Conservation (phyloP, 192 early-diverging fungal genomes). For the Chytriomyces confervae region DNA sequence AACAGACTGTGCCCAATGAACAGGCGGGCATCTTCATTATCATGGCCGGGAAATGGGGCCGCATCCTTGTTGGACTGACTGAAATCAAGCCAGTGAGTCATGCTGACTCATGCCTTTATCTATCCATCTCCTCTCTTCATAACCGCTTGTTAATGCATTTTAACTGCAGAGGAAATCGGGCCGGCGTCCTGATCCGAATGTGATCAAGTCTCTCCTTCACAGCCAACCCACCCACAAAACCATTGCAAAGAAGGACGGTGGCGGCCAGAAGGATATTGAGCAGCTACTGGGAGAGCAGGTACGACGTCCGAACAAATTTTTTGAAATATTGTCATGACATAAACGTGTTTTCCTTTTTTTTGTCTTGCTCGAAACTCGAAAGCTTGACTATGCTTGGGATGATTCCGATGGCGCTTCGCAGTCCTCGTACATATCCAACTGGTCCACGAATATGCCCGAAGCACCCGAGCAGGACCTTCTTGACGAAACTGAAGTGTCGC, state of each 20-base stretch:
- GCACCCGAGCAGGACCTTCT: not conserved
- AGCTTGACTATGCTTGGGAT: not conserved
- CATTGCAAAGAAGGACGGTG: not conserved
- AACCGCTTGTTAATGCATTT: no score
- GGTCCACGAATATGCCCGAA: constrained; percentile 29
- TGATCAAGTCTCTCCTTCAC: constrained; percentile 16
- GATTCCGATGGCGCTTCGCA: not conserved
- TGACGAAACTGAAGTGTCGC: not conserved
- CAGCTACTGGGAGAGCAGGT: constrained; percentile 1
- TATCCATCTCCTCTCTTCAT: not conserved
- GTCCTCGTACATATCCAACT: not conserved
- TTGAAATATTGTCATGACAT: not conserved
- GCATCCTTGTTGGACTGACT: constrained; percentile 24
- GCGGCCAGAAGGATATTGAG: not conserved
- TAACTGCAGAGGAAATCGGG: not conserved
- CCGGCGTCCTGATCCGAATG: constrained; percentile 18
- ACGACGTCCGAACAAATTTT: not conserved
- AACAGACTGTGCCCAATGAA: constrained; percentile 19
- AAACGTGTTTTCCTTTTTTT: not conserved
- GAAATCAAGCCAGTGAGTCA: constrained; percentile 13
- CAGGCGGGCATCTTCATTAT: constrained; percentile 11
- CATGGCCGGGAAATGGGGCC: constrained; percentile 23
- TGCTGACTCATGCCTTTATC: not conserved
- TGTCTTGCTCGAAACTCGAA: no score
- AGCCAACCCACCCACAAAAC: not conserved